Percentiles rank a stretch among this genome's conserved stretches.
These are phyloP conservation scores for Punctularia strigosozonata DNA, from an alignment of 768 basidiomycete species.

Conservation along the genomic window DNA sequence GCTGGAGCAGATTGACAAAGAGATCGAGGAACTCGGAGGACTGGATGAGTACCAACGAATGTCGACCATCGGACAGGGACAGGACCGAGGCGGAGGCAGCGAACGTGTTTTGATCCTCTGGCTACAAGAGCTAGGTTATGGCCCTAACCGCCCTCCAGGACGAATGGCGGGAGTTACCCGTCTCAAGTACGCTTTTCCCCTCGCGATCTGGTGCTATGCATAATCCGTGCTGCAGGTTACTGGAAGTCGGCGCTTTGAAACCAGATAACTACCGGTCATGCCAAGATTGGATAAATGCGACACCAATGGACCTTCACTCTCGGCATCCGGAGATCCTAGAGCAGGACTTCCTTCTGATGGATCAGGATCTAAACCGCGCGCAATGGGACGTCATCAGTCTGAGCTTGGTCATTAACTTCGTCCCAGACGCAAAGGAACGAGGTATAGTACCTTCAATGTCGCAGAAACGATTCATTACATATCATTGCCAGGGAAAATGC, in stretches of 20 bases:
- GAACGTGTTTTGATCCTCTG: conserved; percentile 70
- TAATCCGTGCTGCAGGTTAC: conserved; percentile 57
- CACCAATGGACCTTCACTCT: conserved; percentile 76
- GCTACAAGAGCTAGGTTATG: conserved; percentile 48
- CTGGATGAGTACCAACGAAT: conserved; percentile 73
- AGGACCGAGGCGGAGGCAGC: conserved; percentile 79
- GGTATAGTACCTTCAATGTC: conserved; percentile 30
- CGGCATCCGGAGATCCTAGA: conserved; percentile 73
- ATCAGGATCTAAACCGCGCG: conserved; percentile 31
- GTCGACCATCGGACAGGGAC: conserved; percentile 70
- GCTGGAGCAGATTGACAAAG: conserved; percentile 41
- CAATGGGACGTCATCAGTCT: conserved; percentile 77
- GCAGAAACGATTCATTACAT: not conserved
- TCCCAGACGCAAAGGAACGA: conserved; percentile 61
- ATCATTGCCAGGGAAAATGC: conserved; percentile 49
- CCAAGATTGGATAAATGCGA: conserved; percentile 57
- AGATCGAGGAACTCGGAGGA: conserved; percentile 67
- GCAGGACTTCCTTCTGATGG: conserved; percentile 74
- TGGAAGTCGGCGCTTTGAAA: conserved; percentile 83
- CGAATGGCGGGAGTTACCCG: conserved; percentile 14
- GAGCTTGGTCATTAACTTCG: conserved; percentile 86
- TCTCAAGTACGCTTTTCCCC: conserved; percentile 28
- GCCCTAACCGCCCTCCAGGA: conserved; percentile 5
- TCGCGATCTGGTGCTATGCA: too few species aligned
- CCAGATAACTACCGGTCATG: conserved; percentile 70